Evolutionary conservation across 768 basidiomycete genomes (phyloP).

Genomic region (Brasilioporus rufonigricans): DNA sequence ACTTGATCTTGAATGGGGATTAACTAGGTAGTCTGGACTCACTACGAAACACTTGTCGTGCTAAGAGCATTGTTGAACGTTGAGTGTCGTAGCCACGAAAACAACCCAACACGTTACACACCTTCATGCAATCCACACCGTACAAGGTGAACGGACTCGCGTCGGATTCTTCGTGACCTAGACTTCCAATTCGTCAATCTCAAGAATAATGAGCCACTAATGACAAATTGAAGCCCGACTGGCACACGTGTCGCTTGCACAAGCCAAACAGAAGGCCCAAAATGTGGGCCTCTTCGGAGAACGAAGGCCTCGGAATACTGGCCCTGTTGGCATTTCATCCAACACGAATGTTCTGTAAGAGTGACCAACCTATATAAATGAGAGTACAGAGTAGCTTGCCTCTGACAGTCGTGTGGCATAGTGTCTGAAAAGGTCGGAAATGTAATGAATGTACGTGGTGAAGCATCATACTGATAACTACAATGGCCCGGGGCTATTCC

Average conservation of each 20-base stretch:
- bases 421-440: too few relatives aligned
- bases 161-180: conserved; percentile 6
- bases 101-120: background rate
- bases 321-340: background rate
- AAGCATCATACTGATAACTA: too few relatives aligned
- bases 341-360: too few relatives aligned
- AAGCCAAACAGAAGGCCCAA: conserved; percentile 9
- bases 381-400: too few relatives aligned
- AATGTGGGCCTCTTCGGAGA: too few relatives aligned
- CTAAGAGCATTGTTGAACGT: background rate
- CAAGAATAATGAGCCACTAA: conserved; percentile 12
- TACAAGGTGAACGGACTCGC: conserved; percentile 5
- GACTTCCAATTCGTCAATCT: conserved; percentile 10
- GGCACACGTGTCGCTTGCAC: conserved; percentile 15
- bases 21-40: background rate
- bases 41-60: conserved; percentile 14
- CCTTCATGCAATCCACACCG: conserved; percentile 15
- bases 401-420: too few relatives aligned
- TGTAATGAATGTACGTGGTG: too few relatives aligned
- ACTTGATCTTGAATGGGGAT: conserved; percentile 4
- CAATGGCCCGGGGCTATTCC: too few relatives aligned
- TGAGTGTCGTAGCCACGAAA: background rate
- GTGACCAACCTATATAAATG: too few relatives aligned
- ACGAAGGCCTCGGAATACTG: too few relatives aligned
- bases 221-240: background rate